Evolutionary conservation across 441 rosid genomes (phyloP), one percentile per base, ranked within the genome.

Genomic region (Melastoma candidum): DNA sequence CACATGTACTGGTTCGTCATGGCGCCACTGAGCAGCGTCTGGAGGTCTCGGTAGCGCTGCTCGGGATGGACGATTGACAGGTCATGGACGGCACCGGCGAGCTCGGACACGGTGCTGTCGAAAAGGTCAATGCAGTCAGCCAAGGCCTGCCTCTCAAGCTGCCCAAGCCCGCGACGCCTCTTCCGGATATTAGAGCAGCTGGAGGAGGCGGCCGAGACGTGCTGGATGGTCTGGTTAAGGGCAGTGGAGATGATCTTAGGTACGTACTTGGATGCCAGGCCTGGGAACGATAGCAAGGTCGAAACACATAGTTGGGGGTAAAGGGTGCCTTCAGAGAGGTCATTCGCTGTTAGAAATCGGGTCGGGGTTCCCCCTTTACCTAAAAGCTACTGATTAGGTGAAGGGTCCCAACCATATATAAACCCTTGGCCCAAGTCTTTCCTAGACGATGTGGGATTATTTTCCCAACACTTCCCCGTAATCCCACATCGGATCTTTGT

Each of bases 1-100:
- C 89, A 82, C 25, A 85, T 79, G 73, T 78, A 64, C 61, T 81
- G 82, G 64, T 79, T 77, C 25, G 85, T 79, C 73, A 75, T 63
- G 44, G 78, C 76, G 44, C 73, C 85, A 65, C 85, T 77, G 22
- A 79, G 62, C 14, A 76, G 39, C 29, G 78, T 77, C 58, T 62
- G 72, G 64, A 79, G 50, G 61, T 73, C 71, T 54, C 73, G 61
- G 69, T 44, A 63, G 56, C 65, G 54, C 46, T 45, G 5, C 64
- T 43, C 8, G 53, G 64, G 44, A 25, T 53, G 12, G 66, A 39
- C 17, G 57, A 25, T 32, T 65, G 61, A 48, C 58, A 82, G 75
- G 49, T 68, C 73, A 5, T 75, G 45, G 11, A 75, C 44, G 13
- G 70, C 74, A 10, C 62, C 29, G 14, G 27, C 49, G 48, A 82